These are phyloP conservation scores for Dichomitus squalens DNA, from an alignment of 1,284 basidiomycete species.

Conservation along the genomic window DNA sequence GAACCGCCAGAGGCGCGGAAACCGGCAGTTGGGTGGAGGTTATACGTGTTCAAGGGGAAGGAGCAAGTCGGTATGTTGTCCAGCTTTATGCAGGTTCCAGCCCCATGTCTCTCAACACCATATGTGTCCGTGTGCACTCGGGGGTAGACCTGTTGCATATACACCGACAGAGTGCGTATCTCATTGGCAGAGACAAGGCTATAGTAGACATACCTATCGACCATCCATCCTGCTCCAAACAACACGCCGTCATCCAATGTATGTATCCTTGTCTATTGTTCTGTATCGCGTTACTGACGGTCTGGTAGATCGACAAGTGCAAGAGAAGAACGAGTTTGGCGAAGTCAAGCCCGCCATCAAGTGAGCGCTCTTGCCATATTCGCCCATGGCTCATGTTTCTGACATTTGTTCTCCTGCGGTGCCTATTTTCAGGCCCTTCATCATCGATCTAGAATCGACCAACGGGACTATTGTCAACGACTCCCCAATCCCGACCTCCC, in stretches of 20 bases:
- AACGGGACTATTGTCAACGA: conserved; percentile 95
- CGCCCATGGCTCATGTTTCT: not conserved
- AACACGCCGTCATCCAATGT: conserved; percentile 97
- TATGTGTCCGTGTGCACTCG: not conserved
- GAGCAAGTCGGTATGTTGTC: conserved; percentile 83
- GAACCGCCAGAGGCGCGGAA: conserved; percentile 98
- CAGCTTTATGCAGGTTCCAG: not conserved
- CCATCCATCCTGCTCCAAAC: conserved; percentile 97
- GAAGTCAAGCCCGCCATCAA: conserved; percentile 76
- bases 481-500: conserved; percentile 78
- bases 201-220: conserved; percentile 91
- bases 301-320: conserved; percentile 73
- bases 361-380: conserved; percentile 35
- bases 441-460: conserved; percentile 96
- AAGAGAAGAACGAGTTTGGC: conserved; percentile 89
- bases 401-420: not conserved
- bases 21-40: conserved; percentile 85
- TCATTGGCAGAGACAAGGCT: conserved; percentile 87
- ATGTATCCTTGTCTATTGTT: conserved; percentile 28
- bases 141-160: conserved; percentile 84
- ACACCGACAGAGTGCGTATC: conserved; percentile 90
- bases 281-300: conserved; percentile 9
- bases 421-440: conserved; percentile 72
- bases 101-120: not conserved
- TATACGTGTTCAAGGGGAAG: conserved; percentile 96